phyloP scores from a whole-genome alignment of 1,284 basidiomycete species.

The Gymnopus androsaceus region DNA sequence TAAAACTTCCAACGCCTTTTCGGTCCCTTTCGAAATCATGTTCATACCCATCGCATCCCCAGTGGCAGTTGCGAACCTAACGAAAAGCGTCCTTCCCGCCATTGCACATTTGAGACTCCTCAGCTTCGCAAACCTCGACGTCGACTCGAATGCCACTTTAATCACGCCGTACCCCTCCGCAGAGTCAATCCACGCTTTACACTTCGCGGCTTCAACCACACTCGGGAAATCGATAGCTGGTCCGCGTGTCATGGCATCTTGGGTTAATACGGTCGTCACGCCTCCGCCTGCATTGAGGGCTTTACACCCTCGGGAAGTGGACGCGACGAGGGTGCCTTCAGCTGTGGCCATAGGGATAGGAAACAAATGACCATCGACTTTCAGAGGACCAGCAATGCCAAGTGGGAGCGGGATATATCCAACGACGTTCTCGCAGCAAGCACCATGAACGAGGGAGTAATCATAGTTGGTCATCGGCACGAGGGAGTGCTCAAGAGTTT shows the following conservation, averaged over 20 bases:
- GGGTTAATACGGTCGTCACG: constrained; percentile 89
- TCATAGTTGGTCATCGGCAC: constrained; percentile 89
- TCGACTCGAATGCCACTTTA: constrained; percentile 91
- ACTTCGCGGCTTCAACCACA: constrained; percentile 77
- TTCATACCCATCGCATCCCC: constrained; percentile 99
- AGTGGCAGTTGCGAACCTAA: constrained; percentile 94
- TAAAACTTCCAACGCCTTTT: constrained; percentile 89
- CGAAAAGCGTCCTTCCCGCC: constrained; percentile 90
- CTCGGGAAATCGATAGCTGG: constrained; percentile 96
- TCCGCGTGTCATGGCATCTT: constrained; percentile 98
- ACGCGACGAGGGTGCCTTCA: constrained; percentile 97
- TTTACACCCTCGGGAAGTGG: constrained; percentile 97
- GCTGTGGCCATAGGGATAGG: constrained; percentile 99
- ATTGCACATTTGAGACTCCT: constrained; percentile 83
- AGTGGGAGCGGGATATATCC: constrained; percentile 97
- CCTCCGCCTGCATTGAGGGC: constrained; percentile 94
- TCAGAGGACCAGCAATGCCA: constrained; percentile 95
- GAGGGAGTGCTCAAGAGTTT: constrained; percentile 83
- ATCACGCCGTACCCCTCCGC: constrained; percentile 79
- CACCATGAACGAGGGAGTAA: constrained; percentile 93
- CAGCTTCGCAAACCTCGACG: constrained; percentile 87
- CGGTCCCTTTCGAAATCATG: constrained; percentile 97
- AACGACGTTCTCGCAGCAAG: constrained; percentile 99
- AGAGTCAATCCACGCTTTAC: constrained; percentile 89
- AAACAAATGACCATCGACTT: constrained; percentile 82